Evolutionary conservation across 2,329 filamentous ascomycete genomes (phyloP).

Genomic region (Capronia epimyces): DNA sequence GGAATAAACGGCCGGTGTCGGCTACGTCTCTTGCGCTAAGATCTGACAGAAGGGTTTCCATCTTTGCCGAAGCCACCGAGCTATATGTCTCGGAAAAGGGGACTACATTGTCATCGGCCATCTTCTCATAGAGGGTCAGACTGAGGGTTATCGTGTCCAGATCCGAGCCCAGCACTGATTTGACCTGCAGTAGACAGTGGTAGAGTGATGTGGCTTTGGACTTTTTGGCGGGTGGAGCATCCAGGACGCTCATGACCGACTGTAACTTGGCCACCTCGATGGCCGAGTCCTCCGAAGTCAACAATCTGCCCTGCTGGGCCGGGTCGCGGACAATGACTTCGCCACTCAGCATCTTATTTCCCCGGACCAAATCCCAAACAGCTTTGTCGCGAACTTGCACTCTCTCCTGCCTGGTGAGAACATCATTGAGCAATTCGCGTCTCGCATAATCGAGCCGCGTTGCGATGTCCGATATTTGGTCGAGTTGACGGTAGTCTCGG

Average conservation of each 20-base stretch:
- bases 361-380: constrained; percentile 89
- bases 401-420: constrained; percentile 82
- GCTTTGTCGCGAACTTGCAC: constrained; percentile 75
- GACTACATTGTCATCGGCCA: constrained; percentile 56
- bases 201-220: constrained; percentile 65
- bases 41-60: constrained; percentile 84
- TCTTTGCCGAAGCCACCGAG: constrained; percentile 59
- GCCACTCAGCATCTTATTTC: constrained; percentile 88
- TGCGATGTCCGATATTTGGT: constrained; percentile 74
- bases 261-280: constrained; percentile 87
- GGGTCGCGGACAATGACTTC: constrained; percentile 95
- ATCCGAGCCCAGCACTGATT: constrained; percentile 70
- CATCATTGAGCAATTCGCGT: constrained; percentile 87
- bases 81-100: constrained; percentile 78
- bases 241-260: constrained; percentile 89
- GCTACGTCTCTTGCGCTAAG: constrained; percentile 69
- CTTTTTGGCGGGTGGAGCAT: constrained; percentile 66
- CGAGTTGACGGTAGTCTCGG: constrained; percentile 72
- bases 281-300: constrained; percentile 89
- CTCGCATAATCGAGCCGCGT: constrained; percentile 76
- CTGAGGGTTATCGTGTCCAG: constrained; percentile 70
- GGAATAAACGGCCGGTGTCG: constrained; percentile 61
- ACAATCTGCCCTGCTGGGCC: constrained; percentile 69
- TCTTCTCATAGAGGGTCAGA: constrained; percentile 70
- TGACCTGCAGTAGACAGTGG: constrained; percentile 65